Conservation (phyloP, 306 rosid species). For the Rosa chinensis region DNA sequence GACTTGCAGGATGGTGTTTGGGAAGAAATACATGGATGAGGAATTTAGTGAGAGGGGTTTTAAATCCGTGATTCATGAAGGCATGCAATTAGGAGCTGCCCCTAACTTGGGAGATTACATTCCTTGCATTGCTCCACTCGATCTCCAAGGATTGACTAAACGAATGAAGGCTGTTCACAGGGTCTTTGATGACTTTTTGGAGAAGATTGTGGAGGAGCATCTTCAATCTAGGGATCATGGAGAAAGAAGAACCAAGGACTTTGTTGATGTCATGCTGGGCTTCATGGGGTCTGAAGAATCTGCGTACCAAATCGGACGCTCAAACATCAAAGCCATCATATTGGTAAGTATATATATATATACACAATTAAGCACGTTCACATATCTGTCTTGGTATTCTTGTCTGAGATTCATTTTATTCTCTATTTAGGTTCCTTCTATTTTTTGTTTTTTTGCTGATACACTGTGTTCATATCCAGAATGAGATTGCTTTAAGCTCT, state of each 20-base stretch:
- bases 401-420: not conserved
- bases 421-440: not conserved
- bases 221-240: conserved; percentile 6
- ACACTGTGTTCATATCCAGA: not conserved
- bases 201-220: conserved; percentile 31
- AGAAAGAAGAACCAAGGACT: conserved; percentile 15
- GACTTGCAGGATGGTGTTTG: conserved; percentile 32
- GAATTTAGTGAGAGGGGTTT: conserved; percentile 32
- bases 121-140: conserved; percentile 28
- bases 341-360: not conserved
- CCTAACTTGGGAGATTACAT: conserved; percentile 29
- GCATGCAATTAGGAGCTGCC: not conserved
- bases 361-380: not conserved
- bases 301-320: not conserved
- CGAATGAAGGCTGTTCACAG: conserved; percentile 19
- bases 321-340: not conserved
- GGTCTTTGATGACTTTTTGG: conserved; percentile 25
- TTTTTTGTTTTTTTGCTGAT: not conserved
- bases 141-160: conserved; percentile 27
- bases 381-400: not conserved
- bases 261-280: conserved; percentile 30
- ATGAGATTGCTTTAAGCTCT: not conserved
- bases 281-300: not conserved
- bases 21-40: conserved; percentile 31
- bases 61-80: conserved; percentile 17